These are phyloP conservation scores for Suillus sp. DNA, from an alignment of 768 basidiomycete genomes.

Conservation along the genomic window DNA sequence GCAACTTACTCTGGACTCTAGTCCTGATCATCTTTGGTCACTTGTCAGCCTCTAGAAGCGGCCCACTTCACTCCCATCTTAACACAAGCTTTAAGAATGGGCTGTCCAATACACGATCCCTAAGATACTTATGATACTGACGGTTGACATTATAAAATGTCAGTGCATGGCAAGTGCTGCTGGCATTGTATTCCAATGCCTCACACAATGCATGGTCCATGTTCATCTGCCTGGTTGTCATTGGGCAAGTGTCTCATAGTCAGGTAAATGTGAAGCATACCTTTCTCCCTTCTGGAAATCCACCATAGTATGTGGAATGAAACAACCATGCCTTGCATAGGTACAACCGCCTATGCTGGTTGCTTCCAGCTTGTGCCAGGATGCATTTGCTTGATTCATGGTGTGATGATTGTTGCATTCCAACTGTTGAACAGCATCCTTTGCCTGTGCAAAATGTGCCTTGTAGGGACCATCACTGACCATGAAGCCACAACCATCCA, in stretches of 20 bases:
- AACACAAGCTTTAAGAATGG: neutral
- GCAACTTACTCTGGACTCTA: no score
- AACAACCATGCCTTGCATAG: neutral
- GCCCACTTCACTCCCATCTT: no score
- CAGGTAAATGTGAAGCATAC: neutral
- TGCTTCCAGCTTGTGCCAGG: neutral
- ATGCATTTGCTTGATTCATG: neutral
- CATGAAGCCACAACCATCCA: neutral
- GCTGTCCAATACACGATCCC: neutral
- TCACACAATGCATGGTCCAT: neutral
- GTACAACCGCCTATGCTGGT: neutral
- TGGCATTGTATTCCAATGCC: neutral
- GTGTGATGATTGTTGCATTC: neutral
- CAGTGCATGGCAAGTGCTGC: neutral
- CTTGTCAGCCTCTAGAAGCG: no score
- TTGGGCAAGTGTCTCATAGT: no score
- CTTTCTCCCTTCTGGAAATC: neutral
- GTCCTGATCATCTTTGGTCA: no score
- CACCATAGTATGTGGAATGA: neutral
- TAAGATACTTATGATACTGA: neutral
- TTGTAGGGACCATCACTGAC: neutral
- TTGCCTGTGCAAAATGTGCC: neutral
- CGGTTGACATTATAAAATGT: neutral
- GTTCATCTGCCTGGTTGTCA: neutral
- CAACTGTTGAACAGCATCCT: neutral